Conservation (phyloP, 768 basidiomycete genomes). For the Ephemerocybe angulata region DNA sequence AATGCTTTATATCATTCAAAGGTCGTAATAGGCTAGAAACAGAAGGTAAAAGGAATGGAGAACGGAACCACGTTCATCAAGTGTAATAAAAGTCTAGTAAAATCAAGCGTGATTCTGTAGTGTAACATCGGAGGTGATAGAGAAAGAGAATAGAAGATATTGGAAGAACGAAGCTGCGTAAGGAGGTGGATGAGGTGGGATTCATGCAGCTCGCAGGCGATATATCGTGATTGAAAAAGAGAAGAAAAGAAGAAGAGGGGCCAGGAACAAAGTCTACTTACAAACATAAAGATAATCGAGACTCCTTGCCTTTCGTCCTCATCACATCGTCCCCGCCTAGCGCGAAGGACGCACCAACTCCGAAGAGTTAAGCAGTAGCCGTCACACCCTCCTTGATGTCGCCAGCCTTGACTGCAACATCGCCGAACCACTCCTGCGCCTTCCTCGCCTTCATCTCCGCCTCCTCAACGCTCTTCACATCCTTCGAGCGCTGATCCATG, state of each 20-base stretch:
- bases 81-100: neutral
- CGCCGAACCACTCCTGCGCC: conserved; percentile 72
- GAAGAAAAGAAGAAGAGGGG: neutral
- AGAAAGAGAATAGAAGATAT: neutral
- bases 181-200: neutral
- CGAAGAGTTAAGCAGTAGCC: conserved; percentile 20
- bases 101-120: neutral
- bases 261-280: neutral
- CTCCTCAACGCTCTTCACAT: conserved; percentile 76
- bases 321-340: neutral
- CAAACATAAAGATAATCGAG: conserved; percentile 2
- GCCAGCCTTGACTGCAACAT: conserved; percentile 45
- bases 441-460: conserved; percentile 62
- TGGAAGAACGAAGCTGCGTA: neutral
- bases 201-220: conserved; percentile 1
- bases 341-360: neutral
- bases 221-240: neutral
- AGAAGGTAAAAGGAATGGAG: neutral
- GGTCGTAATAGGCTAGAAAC: neutral
- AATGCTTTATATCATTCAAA: neutral
- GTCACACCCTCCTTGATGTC: conserved; percentile 37
- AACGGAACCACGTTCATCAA: conserved; percentile 1
- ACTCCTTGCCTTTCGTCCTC: no score
- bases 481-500: conserved; percentile 74
- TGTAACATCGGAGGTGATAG: neutral